Evolutionary conservation across 2,329 filamentous ascomycete genomes (phyloP), one percentile per base, ranked within the genome.

Genomic region (Cladosporium sp.): DNA sequence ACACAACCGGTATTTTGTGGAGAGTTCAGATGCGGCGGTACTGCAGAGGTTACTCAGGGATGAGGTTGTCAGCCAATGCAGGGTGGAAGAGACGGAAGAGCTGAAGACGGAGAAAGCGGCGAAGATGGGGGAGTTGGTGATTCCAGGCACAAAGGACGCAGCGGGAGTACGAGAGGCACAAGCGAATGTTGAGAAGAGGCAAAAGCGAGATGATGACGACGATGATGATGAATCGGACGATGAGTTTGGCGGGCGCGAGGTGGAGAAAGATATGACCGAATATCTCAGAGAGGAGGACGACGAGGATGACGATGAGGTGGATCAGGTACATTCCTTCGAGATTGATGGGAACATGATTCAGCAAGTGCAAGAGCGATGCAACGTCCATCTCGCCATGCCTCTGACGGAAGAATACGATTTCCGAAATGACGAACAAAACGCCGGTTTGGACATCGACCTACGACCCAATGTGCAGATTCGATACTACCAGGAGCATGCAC

Each of bases 331-430:
- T 66, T 87, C 91, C 1, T 97, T 99, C 63, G 88, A 97, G 63
- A 95, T 99, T 54, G 81, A 82, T 2, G 87, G 91, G 58, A 81
- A 83, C 55, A 83, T 84, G 39, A 90, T 96, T 37, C 90, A 96
- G 70, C 79, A 79, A 2, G 91, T 97, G 1, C 89, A 95, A 63
- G 90, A 93, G 68, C 86, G 89, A 53, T 97, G 93, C 64, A 66
- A 67, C 29, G 80, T 95, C 47, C 86, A 88, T 40, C 83, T 99
- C 44, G 86, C 86, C 20, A 86, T 89, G 55, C 93, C 93, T 3
- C 85, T 96, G 7, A 80, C 96, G 7, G 91, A 97, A 68, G 93
- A 99, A 70, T 99, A 99, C 69, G 93, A 99, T 68, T 99, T 97
- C 69, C 81, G 90, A 52, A 91, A 93, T 60, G 93, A 99, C 66